A percentile compares a stretch with the other conserved stretches of the same genome.
phyloP scores from a whole-genome alignment of 768 basidiomycete genomes.

The Dacryopinax primogenitus region DNA sequence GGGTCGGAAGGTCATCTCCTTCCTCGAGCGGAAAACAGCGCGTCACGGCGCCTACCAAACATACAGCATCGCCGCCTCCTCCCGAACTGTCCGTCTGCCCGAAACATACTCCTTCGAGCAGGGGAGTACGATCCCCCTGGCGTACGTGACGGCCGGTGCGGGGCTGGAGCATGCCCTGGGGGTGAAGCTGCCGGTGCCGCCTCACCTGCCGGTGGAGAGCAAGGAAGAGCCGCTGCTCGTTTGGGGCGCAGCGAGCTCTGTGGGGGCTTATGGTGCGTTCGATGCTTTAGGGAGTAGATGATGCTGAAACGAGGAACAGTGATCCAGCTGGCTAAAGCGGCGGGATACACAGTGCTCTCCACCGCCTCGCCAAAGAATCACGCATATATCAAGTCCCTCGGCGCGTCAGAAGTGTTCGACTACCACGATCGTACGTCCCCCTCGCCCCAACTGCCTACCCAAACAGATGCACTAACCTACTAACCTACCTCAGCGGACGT shows the following conservation, averaged over 20 bases:
- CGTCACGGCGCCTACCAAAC: conserved; percentile 13
- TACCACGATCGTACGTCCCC: conserved; percentile 9
- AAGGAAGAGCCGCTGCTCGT: conserved; percentile 12
- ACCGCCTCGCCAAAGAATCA: conserved; percentile 19
- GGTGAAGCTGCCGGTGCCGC: neutral
- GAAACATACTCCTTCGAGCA: conserved; percentile 8
- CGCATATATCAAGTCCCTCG: conserved; percentile 18
- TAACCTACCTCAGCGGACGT: conserved; percentile 11
- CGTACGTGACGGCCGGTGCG: conserved; percentile 10
- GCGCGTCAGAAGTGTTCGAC: conserved; percentile 13
- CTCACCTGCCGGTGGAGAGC: neutral
- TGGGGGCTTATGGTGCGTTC: conserved; percentile 14
- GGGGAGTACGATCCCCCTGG: conserved; percentile 10
- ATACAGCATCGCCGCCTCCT: neutral
- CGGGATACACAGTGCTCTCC: conserved; percentile 19
- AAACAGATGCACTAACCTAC: neutral
- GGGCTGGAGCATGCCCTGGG: conserved; percentile 5
- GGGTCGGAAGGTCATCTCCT: conserved; percentile 9
- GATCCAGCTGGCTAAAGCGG: conserved; percentile 18
- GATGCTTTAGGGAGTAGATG: neutral
- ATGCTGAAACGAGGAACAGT: conserved; percentile 1
- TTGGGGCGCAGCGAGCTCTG: conserved; percentile 16
- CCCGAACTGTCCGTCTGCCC: conserved; percentile 8
- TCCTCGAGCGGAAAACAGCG: conserved; percentile 7
- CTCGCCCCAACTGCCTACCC: no score